Base-by-base conservation (phyloP, 2,329 filamentous ascomycete genomes). In the Didymosphaeria variabile region DNA sequence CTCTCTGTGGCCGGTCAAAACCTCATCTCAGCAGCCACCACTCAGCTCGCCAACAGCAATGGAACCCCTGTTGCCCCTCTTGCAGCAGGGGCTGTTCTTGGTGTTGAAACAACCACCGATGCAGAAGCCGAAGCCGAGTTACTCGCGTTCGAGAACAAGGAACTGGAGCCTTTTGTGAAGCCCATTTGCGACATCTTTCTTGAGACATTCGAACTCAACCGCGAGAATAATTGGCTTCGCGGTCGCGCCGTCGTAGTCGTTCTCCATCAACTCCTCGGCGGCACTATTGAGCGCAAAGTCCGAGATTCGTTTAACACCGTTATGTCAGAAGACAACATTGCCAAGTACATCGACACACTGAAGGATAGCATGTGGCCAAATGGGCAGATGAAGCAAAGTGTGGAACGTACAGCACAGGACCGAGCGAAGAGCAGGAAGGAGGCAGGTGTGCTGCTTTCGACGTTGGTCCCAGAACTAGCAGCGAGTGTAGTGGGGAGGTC, bases 121-220 rank as follows among this genome's bases (percentile, higher is more conserved):
- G 86, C 85, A 2, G 95, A 98, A 80, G 95, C 94, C 0, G 94
- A 98, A 79, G 94, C 94, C 0, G 95, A 98, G 78, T 83, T 99
- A 52, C 92, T 94, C 60, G 94, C 94, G 0, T 98, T 97, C 72
- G 94, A 98, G 79, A 90, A 76, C 52, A 75, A 77, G 64, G 93
- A 97, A 70, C 84, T 93, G 2, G 93, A 97, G 74, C 95, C 95
- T 0, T 98, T 99, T 72, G 95, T 99, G 71, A 99, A 97, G 76
- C 96, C 95, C 4, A 97, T 99, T 63, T 97, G 94, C 79, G 95
- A 99, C 77, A 90, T 99, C 62, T 99, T 99, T 79, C 86, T 99
- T 17, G 95, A 99, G 76, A 88, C 93, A 0, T 99, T 99, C 73
- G 94, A 97, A 73, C 86, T 99, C 42, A 97, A 97, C 77, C 90